These are phyloP conservation scores for Ustilago vetiveriae DNA, from an alignment of 1,284 basidiomycete species.

Conservation along the genomic window DNA sequence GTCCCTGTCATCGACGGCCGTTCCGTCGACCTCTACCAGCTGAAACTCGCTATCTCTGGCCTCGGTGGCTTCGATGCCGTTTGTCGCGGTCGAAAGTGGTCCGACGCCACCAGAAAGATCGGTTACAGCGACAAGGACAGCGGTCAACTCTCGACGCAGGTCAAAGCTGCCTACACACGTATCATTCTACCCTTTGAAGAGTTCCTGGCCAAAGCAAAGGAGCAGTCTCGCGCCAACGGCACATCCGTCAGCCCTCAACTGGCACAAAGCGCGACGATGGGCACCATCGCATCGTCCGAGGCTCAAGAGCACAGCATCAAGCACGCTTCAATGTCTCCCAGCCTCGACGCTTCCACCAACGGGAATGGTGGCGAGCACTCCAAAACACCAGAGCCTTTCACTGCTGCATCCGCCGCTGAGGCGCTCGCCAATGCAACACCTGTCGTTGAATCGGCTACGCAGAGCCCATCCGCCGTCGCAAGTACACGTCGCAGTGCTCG, in stretches of 20 bases:
- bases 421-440: slow-evolving; percentile 22
- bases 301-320: slow-evolving; percentile 8
- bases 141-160: slow-evolving; percentile 82
- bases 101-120: slow-evolving; percentile 80
- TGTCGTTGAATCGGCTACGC: slow-evolving; percentile 11
- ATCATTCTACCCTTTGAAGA: slow-evolving; percentile 94
- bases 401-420: slow-evolving; percentile 23
- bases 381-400: slow-evolving; percentile 37
- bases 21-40: slow-evolving; percentile 88
- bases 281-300: slow-evolving; percentile 2
- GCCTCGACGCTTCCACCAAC: slow-evolving; percentile 19
- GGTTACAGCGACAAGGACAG: slow-evolving; percentile 74
- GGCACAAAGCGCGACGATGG: slow-evolving; percentile 28
- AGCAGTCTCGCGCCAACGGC: slow-evolving; percentile 47
- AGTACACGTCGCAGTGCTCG: slow-evolving; percentile 40
- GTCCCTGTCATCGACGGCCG: slow-evolving; percentile 93
- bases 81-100: slow-evolving; percentile 84
- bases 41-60: slow-evolving; percentile 89
- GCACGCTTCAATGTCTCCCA: slow-evolving; percentile 29
- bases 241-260: slow-evolving; percentile 24
- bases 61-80: slow-evolving; percentile 85
- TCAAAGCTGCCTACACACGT: slow-evolving; percentile 87
- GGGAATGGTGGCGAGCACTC: slow-evolving; percentile 10
- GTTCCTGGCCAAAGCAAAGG: slow-evolving; percentile 73
- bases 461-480: slow-evolving; percentile 29